phyloP scores from a whole-genome alignment of 23 red algal genomes.

The Cyanidiococcus yangmingshanensis region DNA sequence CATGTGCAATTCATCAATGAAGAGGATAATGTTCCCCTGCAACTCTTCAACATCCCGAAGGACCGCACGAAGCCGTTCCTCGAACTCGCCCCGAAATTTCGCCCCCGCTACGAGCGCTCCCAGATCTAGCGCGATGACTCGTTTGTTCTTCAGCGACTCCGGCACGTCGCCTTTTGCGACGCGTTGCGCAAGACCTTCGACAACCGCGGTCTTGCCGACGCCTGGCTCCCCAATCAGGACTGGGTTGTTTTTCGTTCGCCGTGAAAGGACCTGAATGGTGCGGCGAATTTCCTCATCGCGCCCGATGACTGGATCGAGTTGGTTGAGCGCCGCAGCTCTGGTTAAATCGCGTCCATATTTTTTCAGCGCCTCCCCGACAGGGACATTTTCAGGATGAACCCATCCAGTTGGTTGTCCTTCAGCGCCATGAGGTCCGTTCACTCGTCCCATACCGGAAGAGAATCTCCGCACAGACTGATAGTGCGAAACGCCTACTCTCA shows the following conservation, averaged over 20 bases:
- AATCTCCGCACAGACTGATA: no score
- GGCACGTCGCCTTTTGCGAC: slow-evolving; percentile 39
- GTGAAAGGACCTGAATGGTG: slow-evolving; percentile 36
- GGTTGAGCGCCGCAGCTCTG: slow-evolving; percentile 19
- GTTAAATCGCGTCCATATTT: slow-evolving; percentile 45
- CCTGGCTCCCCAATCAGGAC: slow-evolving; percentile 55
- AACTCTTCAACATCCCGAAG: slow-evolving; percentile 35
- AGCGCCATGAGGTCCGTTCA: neutral
- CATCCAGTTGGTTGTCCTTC: slow-evolving; percentile 17
- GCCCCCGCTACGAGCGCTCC: slow-evolving; percentile 46
- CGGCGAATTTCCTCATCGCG: slow-evolving; percentile 52
- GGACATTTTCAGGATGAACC: slow-evolving; percentile 39
- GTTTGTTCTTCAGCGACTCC: slow-evolving; percentile 29
- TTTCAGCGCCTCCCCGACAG: slow-evolving; percentile 36
- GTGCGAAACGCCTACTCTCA: no score
- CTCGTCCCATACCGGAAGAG: neutral
- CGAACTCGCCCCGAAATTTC: slow-evolving; percentile 50
- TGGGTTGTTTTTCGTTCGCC: slow-evolving; percentile 57
- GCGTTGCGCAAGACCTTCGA: slow-evolving; percentile 45
- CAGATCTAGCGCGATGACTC: slow-evolving; percentile 42
- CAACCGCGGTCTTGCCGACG: slow-evolving; percentile 55
- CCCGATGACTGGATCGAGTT: slow-evolving; percentile 64
- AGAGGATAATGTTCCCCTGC: slow-evolving; percentile 33
- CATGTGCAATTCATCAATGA: slow-evolving; percentile 62
- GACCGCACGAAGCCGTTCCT: slow-evolving; percentile 37